Evolutionary conservation across 345 rosid species (phyloP), one percentile per base, ranked within the genome.

Genomic region (thale cress (Arabidopsis thaliana)): DNA sequence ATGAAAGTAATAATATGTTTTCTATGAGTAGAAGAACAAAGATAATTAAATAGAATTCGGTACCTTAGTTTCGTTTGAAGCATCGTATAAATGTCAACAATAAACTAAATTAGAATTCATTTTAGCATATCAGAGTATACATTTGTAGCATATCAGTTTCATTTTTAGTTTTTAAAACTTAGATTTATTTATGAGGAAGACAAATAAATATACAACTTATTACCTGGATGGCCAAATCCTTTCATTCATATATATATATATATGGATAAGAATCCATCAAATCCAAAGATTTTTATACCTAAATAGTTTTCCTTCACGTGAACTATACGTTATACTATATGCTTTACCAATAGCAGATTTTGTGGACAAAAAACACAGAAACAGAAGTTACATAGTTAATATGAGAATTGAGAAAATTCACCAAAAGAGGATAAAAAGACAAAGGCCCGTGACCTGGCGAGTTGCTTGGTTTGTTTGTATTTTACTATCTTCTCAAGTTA

Each of bases 371-470:
- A 45, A 23, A 34, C 24, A 37, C n/a, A 42, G 30, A 73, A 65
- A 38, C 28, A 48, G n/a, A 60, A 64, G 58, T 45, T 24, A 46
- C 78, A 57, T 65, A 37, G 44, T 66, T 48, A 20, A 2, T 36
- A 59, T 74, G 59, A 75, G 23, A 52, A 69, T 5, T 53, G 65
- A 60, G 58, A 56, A 68, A 44, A 63, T 8, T 63, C 76, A 63
- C 59, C 51, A 63, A 69, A 51, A 63, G 7, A 66, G 52, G 52
- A n/a, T 45, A 70, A 56, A 56, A 63, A 2, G 71, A 70, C 76
- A 56, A 77, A 70, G 60, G 5, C 76, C 76, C 66, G 80, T 77
- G 76, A 77, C 70, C 51, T 59, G 46, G 46, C 57, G 62, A 56
- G 67, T 66, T 75, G 62, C 63, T 76, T 37, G 52, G 24, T 60